phyloP scores from a whole-genome alignment of 1,284 basidiomycete species.

The Trametes versicolor region DNA sequence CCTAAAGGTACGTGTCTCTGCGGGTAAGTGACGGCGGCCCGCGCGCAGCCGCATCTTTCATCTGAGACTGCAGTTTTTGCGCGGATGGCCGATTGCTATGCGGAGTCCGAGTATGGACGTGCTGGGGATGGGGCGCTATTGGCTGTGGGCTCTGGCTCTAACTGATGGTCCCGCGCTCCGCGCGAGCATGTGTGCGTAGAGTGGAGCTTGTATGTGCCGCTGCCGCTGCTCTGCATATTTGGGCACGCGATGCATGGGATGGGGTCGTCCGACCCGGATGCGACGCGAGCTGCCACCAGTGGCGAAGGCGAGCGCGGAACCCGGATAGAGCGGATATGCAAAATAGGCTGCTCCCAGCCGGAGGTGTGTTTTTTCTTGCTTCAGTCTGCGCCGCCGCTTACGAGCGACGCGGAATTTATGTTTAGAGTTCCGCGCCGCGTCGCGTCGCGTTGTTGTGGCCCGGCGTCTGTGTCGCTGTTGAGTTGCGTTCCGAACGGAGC shows the following conservation, averaged over 20 bases:
- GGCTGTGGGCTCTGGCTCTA: conserved; percentile 2
- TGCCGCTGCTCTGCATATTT: background rate
- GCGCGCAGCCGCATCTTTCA: background rate
- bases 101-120: no score
- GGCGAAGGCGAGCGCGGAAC: background rate
- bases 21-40: conserved; percentile 1
- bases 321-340: background rate
- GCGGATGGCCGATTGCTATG: background rate
- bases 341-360: background rate
- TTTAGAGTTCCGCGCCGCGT: background rate
- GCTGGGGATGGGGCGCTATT: no score
- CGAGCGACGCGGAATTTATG: background rate
- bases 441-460: background rate
- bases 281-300: background rate
- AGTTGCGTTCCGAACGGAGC: background rate
- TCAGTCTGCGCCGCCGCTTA: no score
- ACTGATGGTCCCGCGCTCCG: conserved; percentile 17
- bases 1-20: conserved; percentile 8
- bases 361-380: background rate
- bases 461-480: background rate
- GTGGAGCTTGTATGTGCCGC: background rate
- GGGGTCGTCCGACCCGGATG: conserved; percentile 1
- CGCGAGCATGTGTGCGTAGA: conserved; percentile 15
- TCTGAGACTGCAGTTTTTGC: background rate
- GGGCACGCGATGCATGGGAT: background rate